These are phyloP conservation scores for Scheffersomyces cryptocercus DNA, from an alignment of 1,139 yeast genomes.

Conservation along the genomic window DNA sequence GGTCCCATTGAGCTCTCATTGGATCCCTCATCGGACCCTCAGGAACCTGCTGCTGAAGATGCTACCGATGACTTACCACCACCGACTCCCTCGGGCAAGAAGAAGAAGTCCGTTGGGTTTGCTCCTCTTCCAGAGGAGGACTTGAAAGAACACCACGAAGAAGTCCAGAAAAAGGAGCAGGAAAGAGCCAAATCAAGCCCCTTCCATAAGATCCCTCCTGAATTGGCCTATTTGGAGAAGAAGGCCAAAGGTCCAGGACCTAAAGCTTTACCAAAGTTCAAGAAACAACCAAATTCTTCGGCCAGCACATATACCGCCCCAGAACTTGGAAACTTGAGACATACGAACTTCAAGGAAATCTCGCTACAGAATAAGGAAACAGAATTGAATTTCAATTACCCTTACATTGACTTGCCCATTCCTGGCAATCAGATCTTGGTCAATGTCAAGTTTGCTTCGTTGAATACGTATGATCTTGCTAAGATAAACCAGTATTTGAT, in stretches of 20 bases:
- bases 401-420: conserved; percentile 38
- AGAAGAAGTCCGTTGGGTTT: conserved; percentile 41
- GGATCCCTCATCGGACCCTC: no score
- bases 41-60: no score
- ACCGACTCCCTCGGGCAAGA: conserved; percentile 4
- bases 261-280: conserved; percentile 5
- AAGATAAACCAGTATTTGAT: conserved; percentile 39
- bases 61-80: not conserved
- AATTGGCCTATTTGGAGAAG: conserved; percentile 39
- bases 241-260: conserved; percentile 26
- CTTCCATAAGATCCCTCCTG: conserved; percentile 47
- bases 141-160: conserved; percentile 34
- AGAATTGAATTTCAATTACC: conserved; percentile 44
- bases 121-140: conserved; percentile 44
- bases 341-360: conserved; percentile 40
- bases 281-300: conserved; percentile 3
- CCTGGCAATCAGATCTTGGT: conserved; percentile 34
- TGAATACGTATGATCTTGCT: conserved; percentile 40
- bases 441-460: conserved; percentile 37
- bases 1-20: no score
- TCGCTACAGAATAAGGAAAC: conserved; percentile 45
- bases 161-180: conserved; percentile 25
- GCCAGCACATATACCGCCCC: conserved; percentile 2
- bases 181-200: conserved; percentile 30
- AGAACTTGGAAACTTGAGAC: conserved; percentile 31